Evolutionary conservation across 768 basidiomycete species (phyloP), one percentile per base, ranked within the genome.

Genomic region (Boletus coccyginus): DNA sequence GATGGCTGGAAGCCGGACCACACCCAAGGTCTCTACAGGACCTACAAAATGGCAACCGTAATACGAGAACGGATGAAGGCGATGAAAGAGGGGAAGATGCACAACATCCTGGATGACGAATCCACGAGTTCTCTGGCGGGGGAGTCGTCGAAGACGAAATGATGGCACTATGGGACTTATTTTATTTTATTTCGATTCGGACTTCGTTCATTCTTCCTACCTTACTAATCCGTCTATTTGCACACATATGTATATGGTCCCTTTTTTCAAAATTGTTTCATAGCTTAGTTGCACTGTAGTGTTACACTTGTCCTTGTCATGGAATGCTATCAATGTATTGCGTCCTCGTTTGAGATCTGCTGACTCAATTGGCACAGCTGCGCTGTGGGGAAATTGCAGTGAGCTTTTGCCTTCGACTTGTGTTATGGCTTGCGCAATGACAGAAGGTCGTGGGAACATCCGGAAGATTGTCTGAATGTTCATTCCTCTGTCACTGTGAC

Each of bases 1-100:
- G 66, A 68, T 5, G 62, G 53, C 16, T 77, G 75, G 75, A 50
- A 46, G 36, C 73, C 73, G 3, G 45, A 49, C 40, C 74, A 74
- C 43, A 64, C 55, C 7, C 66, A 66, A 9, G 66, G 69, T n/a
- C 63, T 74, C 17, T 63, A 60, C 48, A 57, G 63, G 59, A 70
- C 73, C 1, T 66, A 71, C 58, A 60, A 43, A 13, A 70, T 71
- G 72, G 3, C 70, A 3, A 65, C 58, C 12, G 59, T 62, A 14
- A 50, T 74, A 33, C 62, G 73, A 8, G 58, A 67, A 3, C 69
- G 60, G 32, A 71, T 71, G 70, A 57, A 55, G 14, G 64, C 53
- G 6, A 56, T 72, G 32, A 53, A 56, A 8, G 46, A 55, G 7
- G 59, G 61, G 11, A 58, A 29, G 50, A 51, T 70, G 14, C 51